A percentile compares a stretch with the other conserved stretches of the same genome.
Conservation (phyloP, 192 early-diverging fungal species). For the Coemansia sp. region DNA sequence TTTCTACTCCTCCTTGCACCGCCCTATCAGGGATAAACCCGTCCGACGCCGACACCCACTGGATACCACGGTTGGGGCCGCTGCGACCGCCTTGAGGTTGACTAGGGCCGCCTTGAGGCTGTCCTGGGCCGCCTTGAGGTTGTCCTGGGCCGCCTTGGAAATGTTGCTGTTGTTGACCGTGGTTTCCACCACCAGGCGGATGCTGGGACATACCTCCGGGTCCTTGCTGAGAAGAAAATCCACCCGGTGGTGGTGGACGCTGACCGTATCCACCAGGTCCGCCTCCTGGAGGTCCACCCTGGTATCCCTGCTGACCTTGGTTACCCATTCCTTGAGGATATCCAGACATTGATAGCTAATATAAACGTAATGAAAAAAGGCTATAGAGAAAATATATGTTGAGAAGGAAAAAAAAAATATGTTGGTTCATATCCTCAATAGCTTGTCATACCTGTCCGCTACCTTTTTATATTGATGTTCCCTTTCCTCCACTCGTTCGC, state of each 20-base stretch:
- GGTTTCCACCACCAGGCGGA: background rate
- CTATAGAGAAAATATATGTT: background rate
- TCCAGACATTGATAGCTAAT: background rate
- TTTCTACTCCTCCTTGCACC: conserved; percentile 63
- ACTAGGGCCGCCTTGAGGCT: background rate
- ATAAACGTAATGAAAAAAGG: background rate
- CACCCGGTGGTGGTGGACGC: background rate
- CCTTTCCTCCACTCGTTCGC: background rate
- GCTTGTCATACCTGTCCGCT: background rate
- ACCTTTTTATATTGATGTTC: background rate
- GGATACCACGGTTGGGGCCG: conserved; percentile 18
- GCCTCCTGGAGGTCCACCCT: background rate
- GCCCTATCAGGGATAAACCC: conserved; percentile 53
- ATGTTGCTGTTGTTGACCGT: background rate
- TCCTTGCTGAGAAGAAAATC: background rate
- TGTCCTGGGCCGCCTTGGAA: conserved; percentile 1
- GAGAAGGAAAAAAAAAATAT: background rate
- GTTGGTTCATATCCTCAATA: background rate
- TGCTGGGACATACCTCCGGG: background rate
- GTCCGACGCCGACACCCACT: conserved; percentile 46
- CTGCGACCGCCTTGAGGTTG: conserved; percentile 2
- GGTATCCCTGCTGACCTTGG: conserved; percentile 5
- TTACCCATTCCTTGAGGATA: conserved; percentile 12
- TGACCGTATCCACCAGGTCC: conserved; percentile 1
- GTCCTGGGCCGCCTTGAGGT: background rate